These are phyloP conservation scores for Trichoderma asperellum DNA, from an alignment of 2,329 filamentous ascomycete species.

Conservation along the genomic window DNA sequence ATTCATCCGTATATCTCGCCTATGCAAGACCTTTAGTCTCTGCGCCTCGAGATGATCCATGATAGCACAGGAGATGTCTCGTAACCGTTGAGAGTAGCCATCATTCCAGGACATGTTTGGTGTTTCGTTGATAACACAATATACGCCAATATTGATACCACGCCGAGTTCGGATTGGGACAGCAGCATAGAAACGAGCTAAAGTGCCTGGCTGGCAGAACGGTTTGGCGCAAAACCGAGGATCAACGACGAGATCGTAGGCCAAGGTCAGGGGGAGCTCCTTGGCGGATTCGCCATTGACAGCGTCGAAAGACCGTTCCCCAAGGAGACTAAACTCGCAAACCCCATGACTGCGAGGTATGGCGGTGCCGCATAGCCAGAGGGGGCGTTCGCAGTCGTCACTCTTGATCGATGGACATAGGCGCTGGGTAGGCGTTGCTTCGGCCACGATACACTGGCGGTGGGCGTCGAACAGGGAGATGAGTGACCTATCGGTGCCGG, in stretches of 20 bases:
- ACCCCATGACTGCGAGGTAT: constrained; percentile 38
- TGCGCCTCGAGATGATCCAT: constrained; percentile 44
- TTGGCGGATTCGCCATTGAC: neutral
- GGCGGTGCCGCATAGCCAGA: constrained; percentile 40
- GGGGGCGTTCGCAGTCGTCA: constrained; percentile 27
- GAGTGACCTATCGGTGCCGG: constrained; percentile 48
- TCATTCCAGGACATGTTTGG: constrained; percentile 34
- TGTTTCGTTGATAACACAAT: constrained; percentile 39
- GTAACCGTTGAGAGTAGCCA: constrained; percentile 35
- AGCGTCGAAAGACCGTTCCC: neutral
- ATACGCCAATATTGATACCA: constrained; percentile 50
- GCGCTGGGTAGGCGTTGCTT: constrained; percentile 50
- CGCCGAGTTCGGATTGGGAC: constrained; percentile 46
- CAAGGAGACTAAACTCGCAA: constrained; percentile 35
- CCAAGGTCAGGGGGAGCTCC: constrained; percentile 40
- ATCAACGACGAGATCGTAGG: constrained; percentile 42
- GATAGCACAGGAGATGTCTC: constrained; percentile 39
- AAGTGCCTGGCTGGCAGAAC: constrained; percentile 33
- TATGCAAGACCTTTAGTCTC: constrained; percentile 35
- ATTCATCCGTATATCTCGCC: constrained; percentile 44
- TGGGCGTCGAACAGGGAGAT: constrained; percentile 56
- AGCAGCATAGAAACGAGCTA: constrained; percentile 46
- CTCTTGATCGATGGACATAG: constrained; percentile 36
- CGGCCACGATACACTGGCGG: constrained; percentile 55
- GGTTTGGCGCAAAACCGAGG: constrained; percentile 37